These are phyloP conservation scores for Raphanus hybrid DNA, from an alignment of 441 rosid species.

Conservation along the genomic window DNA sequence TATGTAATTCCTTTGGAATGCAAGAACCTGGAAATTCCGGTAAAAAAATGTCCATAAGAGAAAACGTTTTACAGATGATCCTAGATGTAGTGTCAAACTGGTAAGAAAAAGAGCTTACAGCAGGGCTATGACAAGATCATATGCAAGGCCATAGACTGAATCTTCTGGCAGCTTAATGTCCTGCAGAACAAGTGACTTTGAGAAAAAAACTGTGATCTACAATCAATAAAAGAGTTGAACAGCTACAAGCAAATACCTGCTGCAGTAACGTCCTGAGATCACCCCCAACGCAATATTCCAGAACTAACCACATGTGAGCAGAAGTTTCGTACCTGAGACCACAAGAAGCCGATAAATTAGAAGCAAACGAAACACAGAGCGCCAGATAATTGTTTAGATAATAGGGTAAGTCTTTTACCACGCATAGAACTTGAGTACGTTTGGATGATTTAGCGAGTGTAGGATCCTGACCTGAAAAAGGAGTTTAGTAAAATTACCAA, in stretches of 20 bases:
- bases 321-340: slow-evolving; percentile 93
- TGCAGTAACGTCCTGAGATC: slow-evolving; percentile 81
- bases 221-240: slow-evolving; percentile 1
- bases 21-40: slow-evolving; percentile 56
- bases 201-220: slow-evolving; percentile 24
- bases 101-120: slow-evolving; percentile 60
- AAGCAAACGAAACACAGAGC: not conserved
- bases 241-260: slow-evolving; percentile 61
- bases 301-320: slow-evolving; percentile 94
- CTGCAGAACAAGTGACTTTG: slow-evolving; percentile 49
- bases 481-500: slow-evolving; percentile 8
- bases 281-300: slow-evolving; percentile 98
- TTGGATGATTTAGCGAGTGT: slow-evolving; percentile 79
- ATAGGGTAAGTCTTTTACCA: slow-evolving; percentile 57
- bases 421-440: slow-evolving; percentile 79
- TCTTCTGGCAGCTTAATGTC: slow-evolving; percentile 93
- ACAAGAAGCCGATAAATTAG: slow-evolving; percentile 19
- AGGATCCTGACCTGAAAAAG: slow-evolving; percentile 84
- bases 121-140: slow-evolving; percentile 80
- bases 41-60: slow-evolving; percentile 33
- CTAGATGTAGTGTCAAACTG: slow-evolving; percentile 22
- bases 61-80: slow-evolving; percentile 5
- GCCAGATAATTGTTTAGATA: not conserved
- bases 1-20: slow-evolving; percentile 94
- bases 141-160: slow-evolving; percentile 80